A percentile compares a stretch with the other conserved stretches of the same genome.
phyloP scores from a whole-genome alignment of 805 yeast species.

The Lipomyces chichibuensis region DNA sequence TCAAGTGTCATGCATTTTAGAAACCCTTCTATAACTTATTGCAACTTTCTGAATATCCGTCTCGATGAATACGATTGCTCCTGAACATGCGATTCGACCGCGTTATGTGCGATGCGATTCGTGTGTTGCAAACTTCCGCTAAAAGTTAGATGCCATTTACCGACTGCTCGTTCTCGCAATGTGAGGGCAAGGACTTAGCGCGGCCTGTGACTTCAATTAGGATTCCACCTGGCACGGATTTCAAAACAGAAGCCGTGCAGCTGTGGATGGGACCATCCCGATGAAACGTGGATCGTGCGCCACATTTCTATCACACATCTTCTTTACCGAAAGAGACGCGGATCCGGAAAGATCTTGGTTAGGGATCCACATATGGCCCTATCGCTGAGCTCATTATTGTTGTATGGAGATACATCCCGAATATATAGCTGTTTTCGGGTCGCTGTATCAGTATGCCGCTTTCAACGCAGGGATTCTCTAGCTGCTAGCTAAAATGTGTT shows the following conservation, averaged over 20 bases:
- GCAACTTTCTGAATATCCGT: conserved; percentile 40
- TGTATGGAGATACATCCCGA: conserved; percentile 23
- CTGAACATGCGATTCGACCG: conserved; percentile 44
- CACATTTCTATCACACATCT: conserved; percentile 26
- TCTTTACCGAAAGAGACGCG: conserved; percentile 23
- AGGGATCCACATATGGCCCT: conserved; percentile 17
- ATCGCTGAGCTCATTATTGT: conserved; percentile 12
- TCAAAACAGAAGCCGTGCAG: conserved; percentile 24
- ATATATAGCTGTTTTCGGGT: conserved; percentile 24
- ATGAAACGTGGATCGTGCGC: conserved; percentile 28
- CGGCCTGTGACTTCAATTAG: conserved; percentile 17
- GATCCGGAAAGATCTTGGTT: conserved; percentile 18
- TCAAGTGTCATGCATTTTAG: conserved; percentile 3
- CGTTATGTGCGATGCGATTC: conserved; percentile 50
- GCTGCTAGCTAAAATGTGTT: neutral
- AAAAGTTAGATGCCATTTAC: conserved; percentile 44
- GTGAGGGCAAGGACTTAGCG: conserved; percentile 21
- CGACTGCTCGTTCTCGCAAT: conserved; percentile 21
- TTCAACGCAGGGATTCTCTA: neutral
- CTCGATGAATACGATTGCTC: conserved; percentile 45
- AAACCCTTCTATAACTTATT: conserved; percentile 21
- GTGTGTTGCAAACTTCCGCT: conserved; percentile 47
- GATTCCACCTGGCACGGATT: conserved; percentile 15
- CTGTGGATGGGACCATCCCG: conserved; percentile 18
- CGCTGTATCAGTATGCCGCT: conserved; percentile 17